A percentile compares a stretch with the other conserved stretches of the same genome.
Evolutionary conservation across 2,329 filamentous ascomycete species (phyloP).

Genomic region (Xylaria polymorpha): DNA sequence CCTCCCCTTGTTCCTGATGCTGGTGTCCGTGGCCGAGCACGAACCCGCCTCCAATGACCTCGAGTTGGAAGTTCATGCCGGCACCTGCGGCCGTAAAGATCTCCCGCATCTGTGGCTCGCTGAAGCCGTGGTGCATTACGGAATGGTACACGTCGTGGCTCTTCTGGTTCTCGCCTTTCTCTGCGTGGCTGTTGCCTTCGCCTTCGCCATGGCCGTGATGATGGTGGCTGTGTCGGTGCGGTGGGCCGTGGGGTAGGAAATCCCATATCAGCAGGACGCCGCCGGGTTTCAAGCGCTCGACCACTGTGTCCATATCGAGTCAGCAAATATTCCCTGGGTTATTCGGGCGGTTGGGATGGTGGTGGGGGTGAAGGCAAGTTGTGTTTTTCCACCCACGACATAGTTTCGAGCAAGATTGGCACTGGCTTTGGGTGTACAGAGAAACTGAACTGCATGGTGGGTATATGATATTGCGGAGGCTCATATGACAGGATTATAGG

Average conservation of each 20-base stretch:
- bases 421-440: not conserved
- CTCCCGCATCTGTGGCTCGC: slow-evolving; percentile 64
- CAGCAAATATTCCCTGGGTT: not conserved
- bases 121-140: slow-evolving; percentile 75
- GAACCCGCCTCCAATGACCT: slow-evolving; percentile 63
- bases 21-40: slow-evolving; percentile 16
- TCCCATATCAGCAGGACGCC: slow-evolving; percentile 77
- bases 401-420: not conserved
- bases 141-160: slow-evolving; percentile 54
- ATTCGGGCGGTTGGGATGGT: not conserved
- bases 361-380: not conserved
- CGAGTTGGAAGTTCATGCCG: slow-evolving; percentile 66
- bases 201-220: slow-evolving; percentile 17
- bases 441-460: not conserved
- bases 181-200: slow-evolving; percentile 40
- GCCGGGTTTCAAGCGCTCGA: slow-evolving; percentile 70
- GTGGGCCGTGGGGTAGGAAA: slow-evolving; percentile 66
- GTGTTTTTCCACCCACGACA: not conserved
- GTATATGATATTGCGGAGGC: not conserved
- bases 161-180: slow-evolving; percentile 48
- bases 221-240: slow-evolving; percentile 14
- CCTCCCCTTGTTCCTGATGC: not conserved
- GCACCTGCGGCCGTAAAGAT: slow-evolving; percentile 74
- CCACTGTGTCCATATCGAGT: slow-evolving; percentile 53
- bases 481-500: not conserved